A percentile compares a stretch with the other conserved stretches of the same genome.
Evolutionary conservation across 2,329 filamentous ascomycete genomes (phyloP).

Genomic region (Cercospora beticola): DNA sequence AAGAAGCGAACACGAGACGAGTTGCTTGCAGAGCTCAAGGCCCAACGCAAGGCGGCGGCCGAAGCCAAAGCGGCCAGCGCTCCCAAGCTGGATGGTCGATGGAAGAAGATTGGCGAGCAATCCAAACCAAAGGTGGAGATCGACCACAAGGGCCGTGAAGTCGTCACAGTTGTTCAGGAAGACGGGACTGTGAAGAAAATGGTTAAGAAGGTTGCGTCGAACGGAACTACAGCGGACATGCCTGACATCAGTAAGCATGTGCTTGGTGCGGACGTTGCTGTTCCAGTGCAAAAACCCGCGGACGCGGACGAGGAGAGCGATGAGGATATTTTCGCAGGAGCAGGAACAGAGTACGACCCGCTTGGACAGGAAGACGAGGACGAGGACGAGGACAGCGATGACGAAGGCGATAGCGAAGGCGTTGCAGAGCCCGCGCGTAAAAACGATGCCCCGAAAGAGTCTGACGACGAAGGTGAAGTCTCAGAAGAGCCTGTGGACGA

Average conservation of each 20-base stretch:
- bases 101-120: slow-evolving; percentile 45
- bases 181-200: slow-evolving; percentile 63
- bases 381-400: slow-evolving; percentile 48
- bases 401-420: slow-evolving; percentile 43
- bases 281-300: slow-evolving; percentile 24
- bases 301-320: slow-evolving; percentile 42
- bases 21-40: slow-evolving; percentile 60
- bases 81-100: slow-evolving; percentile 45
- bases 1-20: slow-evolving; percentile 58
- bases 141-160: slow-evolving; percentile 57
- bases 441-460: neutral
- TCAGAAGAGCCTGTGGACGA: neutral
- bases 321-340: slow-evolving; percentile 63
- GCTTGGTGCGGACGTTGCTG: slow-evolving; percentile 35
- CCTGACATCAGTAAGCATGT: slow-evolving; percentile 34
- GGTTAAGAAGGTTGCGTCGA: slow-evolving; percentile 51
- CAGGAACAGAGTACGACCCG: slow-evolving; percentile 61
- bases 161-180: slow-evolving; percentile 59
- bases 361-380: slow-evolving; percentile 54
- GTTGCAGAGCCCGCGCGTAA: slow-evolving; percentile 6
- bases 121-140: slow-evolving; percentile 57
- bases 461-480: slow-evolving; percentile 7
- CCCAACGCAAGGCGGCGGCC: slow-evolving; percentile 50
- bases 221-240: slow-evolving; percentile 25
- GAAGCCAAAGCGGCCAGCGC: slow-evolving; percentile 46